A percentile compares a stretch with the other conserved stretches of the same genome.
Conservation (phyloP, 2,329 filamentous ascomycete genomes). For the Keithomyces neogunnii region DNA sequence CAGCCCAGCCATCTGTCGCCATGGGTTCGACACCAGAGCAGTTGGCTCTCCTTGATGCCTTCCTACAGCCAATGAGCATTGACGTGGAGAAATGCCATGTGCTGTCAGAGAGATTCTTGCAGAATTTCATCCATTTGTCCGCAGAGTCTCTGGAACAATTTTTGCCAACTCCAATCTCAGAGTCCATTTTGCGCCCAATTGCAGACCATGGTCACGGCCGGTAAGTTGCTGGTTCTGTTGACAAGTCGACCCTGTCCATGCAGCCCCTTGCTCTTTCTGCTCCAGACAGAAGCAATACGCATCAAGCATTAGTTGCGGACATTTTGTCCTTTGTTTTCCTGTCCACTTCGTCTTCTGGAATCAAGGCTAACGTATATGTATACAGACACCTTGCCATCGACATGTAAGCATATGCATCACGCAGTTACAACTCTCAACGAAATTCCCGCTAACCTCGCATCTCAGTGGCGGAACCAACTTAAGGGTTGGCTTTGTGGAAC, state of each 20-base stretch:
- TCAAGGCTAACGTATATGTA: slow-evolving; percentile 6
- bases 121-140: slow-evolving; percentile 41
- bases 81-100: slow-evolving; percentile 35
- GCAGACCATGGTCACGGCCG: slow-evolving; percentile 33
- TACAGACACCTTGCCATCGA: slow-evolving; percentile 53
- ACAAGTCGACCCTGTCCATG: not conserved
- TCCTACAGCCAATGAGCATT: slow-evolving; percentile 42
- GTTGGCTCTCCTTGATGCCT: slow-evolving; percentile 26
- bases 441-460: not conserved
- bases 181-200: slow-evolving; percentile 45
- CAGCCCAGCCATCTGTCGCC: not conserved
- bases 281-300: too few species aligned
- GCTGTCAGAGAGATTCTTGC: slow-evolving; percentile 38
- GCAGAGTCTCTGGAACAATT: slow-evolving; percentile 47
- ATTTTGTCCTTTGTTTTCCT: too few species aligned
- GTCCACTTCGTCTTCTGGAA: not conserved
- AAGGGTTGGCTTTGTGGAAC: slow-evolving; percentile 58
- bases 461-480: slow-evolving; percentile 59
- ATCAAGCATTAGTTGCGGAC: too few species aligned
- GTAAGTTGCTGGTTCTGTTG: slow-evolving; percentile 30
- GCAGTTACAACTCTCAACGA: too few species aligned
- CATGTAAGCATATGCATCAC: slow-evolving; percentile 40
- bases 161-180: slow-evolving; percentile 52
- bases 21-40: slow-evolving; percentile 5
- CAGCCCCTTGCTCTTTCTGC: not conserved